These are phyloP conservation scores for Coniosporium tulheliwenetii DNA, from an alignment of 2,329 filamentous ascomycete species.

Conservation along the genomic window DNA sequence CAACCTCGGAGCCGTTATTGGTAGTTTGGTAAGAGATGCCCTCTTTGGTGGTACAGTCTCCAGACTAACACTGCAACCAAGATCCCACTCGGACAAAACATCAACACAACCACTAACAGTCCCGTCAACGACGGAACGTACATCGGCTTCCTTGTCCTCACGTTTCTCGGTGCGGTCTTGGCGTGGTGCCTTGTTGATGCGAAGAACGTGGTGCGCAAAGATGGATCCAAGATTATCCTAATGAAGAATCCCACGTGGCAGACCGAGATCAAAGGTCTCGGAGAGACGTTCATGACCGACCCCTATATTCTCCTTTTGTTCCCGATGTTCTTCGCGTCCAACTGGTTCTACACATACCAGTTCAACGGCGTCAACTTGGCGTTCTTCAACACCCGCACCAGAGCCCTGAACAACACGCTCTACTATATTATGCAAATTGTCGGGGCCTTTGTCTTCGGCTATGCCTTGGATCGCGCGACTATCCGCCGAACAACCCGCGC, in stretches of 20 bases:
- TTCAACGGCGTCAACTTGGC: slow-evolving; percentile 58
- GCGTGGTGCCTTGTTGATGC: slow-evolving; percentile 58
- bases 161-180: slow-evolving; percentile 53
- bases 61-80: slow-evolving; percentile 8
- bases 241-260: slow-evolving; percentile 87
- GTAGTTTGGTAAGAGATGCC: slow-evolving; percentile 45
- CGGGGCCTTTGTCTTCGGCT: slow-evolving; percentile 59
- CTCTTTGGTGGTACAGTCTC: neutral
- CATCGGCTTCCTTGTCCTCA: slow-evolving; percentile 74
- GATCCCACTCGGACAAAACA: slow-evolving; percentile 61
- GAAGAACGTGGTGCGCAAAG: slow-evolving; percentile 53
- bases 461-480: slow-evolving; percentile 45
- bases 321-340: slow-evolving; percentile 68
- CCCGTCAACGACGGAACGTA: slow-evolving; percentile 67
- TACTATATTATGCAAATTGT: slow-evolving; percentile 70
- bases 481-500: slow-evolving; percentile 53
- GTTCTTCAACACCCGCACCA: slow-evolving; percentile 58
- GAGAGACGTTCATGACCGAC: slow-evolving; percentile 53
- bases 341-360: slow-evolving; percentile 70
- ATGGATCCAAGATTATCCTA: slow-evolving; percentile 65
- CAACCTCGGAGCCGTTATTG: slow-evolving; percentile 81
- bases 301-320: slow-evolving; percentile 62
- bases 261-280: slow-evolving; percentile 62
- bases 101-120: slow-evolving; percentile 36
- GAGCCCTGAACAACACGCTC: slow-evolving; percentile 62